Conservation (phyloP, 2,329 filamentous ascomycete species). For the Lecanicillium sp. region DNA sequence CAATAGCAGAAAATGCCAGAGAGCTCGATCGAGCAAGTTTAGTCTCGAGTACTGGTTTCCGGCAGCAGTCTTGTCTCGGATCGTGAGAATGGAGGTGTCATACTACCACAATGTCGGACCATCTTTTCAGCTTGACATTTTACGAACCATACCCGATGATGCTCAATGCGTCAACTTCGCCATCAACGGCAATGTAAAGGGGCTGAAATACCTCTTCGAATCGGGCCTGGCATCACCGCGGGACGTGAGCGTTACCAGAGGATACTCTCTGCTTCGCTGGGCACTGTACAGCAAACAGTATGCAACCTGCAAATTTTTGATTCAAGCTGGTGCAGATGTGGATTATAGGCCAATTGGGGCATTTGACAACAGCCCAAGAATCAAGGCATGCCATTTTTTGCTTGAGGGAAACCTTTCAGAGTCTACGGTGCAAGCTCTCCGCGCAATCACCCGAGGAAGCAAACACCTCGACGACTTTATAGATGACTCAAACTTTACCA, state of each 20-base stretch:
- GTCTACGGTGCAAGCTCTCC: conserved; percentile 10
- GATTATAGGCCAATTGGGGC: conserved; percentile 16
- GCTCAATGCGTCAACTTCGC: conserved; percentile 21
- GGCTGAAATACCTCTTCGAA: conserved; percentile 20
- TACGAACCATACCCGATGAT: conserved; percentile 20
- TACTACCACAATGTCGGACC: conserved; percentile 15
- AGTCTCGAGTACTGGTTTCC: conserved; percentile 25
- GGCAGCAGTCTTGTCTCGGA: conserved; percentile 19
- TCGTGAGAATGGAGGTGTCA: conserved; percentile 17
- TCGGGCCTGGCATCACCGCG: conserved; percentile 21
- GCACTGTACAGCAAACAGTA: conserved; percentile 24
- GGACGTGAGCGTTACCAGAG: conserved; percentile 21
- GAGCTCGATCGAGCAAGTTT: conserved; percentile 14
- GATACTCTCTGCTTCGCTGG: conserved; percentile 24
- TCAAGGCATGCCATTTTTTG: conserved; percentile 15
- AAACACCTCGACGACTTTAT: conserved; percentile 14
- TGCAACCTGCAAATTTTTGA: conserved; percentile 18
- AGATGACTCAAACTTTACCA: conserved; percentile 12
- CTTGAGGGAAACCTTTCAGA: conserved; percentile 13
- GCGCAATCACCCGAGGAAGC: conserved; percentile 14
- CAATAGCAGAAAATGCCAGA: conserved; percentile 13
- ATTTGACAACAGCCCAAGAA: conserved; percentile 12
- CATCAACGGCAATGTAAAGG: conserved; percentile 18
- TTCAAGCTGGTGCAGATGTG: conserved; percentile 20
- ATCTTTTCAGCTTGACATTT: conserved; percentile 18